These are phyloP conservation scores for Serendipita vermifera DNA, from an alignment of 768 basidiomycete species.

Conservation along the genomic window DNA sequence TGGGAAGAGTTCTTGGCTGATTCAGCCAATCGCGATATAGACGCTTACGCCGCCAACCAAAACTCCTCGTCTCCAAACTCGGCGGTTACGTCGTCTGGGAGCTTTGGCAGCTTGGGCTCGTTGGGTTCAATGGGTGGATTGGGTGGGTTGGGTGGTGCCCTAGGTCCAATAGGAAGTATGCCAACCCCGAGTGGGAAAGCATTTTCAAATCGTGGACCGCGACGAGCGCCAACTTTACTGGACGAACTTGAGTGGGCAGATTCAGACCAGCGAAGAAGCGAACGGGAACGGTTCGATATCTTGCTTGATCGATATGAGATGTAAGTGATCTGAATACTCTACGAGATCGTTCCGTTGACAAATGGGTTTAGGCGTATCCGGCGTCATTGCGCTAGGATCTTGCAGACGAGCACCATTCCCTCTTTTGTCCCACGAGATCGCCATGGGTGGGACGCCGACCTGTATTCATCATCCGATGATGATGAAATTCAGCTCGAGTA, in stretches of 20 bases:
- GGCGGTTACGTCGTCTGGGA: not conserved
- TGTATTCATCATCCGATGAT: constrained; percentile 13
- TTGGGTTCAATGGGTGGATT: not conserved
- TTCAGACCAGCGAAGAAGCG: constrained; percentile 5
- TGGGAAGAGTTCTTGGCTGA: constrained; percentile 6
- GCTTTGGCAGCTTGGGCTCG: not conserved
- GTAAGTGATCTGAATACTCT: not conserved
- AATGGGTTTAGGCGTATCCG: not conserved
- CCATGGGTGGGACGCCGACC: not conserved
- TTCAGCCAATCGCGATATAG: not conserved
- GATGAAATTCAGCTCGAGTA: no score
- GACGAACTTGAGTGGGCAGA: constrained; percentile 8
- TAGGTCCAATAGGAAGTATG: not conserved
- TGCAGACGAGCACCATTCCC: not conserved
- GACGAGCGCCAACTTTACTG: not conserved
- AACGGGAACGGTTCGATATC: constrained; percentile 4
- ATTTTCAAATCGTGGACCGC: not conserved
- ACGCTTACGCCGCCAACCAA: no score
- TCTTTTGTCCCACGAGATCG: constrained; percentile 4
- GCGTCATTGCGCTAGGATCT: not conserved
- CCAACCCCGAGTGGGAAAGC: not conserved
- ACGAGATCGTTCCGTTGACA: no score
- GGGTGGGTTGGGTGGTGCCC: not conserved
- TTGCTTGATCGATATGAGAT: constrained; percentile 3
- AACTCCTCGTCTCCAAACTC: not conserved